Evolutionary conservation across 768 basidiomycete genomes (phyloP).

Genomic region (Suillus brevipes): DNA sequence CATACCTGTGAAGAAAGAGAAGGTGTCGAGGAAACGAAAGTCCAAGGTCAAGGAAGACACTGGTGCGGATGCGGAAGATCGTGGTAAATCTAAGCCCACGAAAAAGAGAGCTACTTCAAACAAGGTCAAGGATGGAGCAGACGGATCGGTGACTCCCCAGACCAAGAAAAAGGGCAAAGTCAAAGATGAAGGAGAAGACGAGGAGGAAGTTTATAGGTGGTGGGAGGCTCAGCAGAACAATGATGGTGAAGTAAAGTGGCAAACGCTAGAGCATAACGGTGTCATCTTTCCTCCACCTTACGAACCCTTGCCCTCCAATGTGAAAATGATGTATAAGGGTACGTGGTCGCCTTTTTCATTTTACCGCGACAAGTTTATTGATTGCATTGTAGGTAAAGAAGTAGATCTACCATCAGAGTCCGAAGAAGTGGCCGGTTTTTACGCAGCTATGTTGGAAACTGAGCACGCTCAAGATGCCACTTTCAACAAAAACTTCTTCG

Average conservation of each 20-base stretch:
- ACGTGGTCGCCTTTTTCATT: slow-evolving; percentile 24
- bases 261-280: slow-evolving; percentile 91
- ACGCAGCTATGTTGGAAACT: slow-evolving; percentile 87
- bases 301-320: slow-evolving; percentile 72
- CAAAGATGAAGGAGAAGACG: slow-evolving; percentile 59
- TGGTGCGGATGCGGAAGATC: slow-evolving; percentile 49
- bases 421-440: slow-evolving; percentile 98
- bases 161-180: slow-evolving; percentile 57
- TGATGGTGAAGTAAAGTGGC: slow-evolving; percentile 87
- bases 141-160: slow-evolving; percentile 46
- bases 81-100: slow-evolving; percentile 47
- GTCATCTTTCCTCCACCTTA: slow-evolving; percentile 97
- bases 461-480: slow-evolving; percentile 86
- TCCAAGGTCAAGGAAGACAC: slow-evolving; percentile 47
- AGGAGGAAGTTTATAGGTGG: slow-evolving; percentile 78
- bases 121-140: slow-evolving; percentile 56
- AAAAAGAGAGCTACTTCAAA: slow-evolving; percentile 50
- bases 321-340: slow-evolving; percentile 98
- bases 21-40: slow-evolving; percentile 42
- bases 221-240: slow-evolving; percentile 77
- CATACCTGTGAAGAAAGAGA: slow-evolving; percentile 24
- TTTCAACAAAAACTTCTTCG: slow-evolving; percentile 96
- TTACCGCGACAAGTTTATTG: slow-evolving; percentile 12
- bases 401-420: slow-evolving; percentile 80
- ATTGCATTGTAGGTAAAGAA: slow-evolving; percentile 57